Conservation (phyloP, 768 basidiomycete genomes). For the Cytidiella melzeri region DNA sequence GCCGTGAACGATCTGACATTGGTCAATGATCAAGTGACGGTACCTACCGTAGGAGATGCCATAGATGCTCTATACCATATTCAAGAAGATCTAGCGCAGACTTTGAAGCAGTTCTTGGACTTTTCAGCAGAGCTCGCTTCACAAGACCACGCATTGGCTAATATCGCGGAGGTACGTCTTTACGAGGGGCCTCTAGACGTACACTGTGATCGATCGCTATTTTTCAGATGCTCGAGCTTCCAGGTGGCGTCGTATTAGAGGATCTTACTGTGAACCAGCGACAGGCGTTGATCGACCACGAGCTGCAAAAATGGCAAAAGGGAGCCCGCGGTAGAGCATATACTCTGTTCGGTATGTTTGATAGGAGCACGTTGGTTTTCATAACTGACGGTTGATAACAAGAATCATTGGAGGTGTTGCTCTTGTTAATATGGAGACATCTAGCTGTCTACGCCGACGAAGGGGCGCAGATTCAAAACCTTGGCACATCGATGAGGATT, state of each 20-base stretch:
- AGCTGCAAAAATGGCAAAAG: conserved; percentile 10
- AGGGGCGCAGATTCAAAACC: conserved; percentile 33
- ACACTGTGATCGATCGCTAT: not conserved
- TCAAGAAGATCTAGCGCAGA: conserved; percentile 52
- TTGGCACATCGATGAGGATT: conserved; percentile 48
- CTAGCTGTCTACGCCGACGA: conserved; percentile 53
- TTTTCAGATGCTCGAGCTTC: conserved; percentile 6
- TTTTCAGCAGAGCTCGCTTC: conserved; percentile 66
- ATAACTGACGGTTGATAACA: conserved; percentile 20
- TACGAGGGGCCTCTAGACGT: not conserved
- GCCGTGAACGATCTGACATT: not conserved
- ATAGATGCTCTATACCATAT: conserved; percentile 62
- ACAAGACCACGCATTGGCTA: conserved; percentile 68
- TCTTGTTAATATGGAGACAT: conserved; percentile 80
- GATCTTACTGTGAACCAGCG: conserved; percentile 4
- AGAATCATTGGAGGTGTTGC: conserved; percentile 72
- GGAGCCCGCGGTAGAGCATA: conserved; percentile 34
- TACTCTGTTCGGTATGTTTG: conserved; percentile 47
- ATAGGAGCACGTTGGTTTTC: not conserved
- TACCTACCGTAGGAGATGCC: conserved; percentile 71
- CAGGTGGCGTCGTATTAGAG: conserved; percentile 3
- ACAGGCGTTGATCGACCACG: conserved; percentile 6
- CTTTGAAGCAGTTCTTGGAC: conserved; percentile 60
- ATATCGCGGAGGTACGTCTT: conserved; percentile 58
- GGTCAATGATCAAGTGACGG: conserved; percentile 42